Evolutionary conservation across 2,329 filamentous ascomycete genomes (phyloP).

Genomic region (Verticillium zaregamsianum): DNA sequence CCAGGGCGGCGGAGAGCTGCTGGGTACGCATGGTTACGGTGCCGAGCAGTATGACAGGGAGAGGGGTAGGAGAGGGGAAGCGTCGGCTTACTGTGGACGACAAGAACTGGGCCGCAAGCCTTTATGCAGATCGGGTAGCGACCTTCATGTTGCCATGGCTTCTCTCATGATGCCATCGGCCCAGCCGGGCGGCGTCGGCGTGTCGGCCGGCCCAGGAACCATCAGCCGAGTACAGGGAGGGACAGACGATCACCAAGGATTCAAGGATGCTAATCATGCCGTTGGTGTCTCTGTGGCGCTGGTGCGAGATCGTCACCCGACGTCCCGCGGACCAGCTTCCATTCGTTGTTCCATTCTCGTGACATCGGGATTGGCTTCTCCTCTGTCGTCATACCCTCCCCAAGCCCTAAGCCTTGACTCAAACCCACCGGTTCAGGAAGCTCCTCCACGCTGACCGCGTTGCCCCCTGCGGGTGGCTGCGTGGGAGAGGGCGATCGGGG

Average conservation of each 20-base stretch:
- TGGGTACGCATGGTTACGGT: neutral
- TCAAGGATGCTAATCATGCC: neutral
- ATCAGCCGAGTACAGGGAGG: neutral
- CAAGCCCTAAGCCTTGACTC: neutral
- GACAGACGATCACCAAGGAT: neutral
- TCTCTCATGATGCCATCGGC: neutral
- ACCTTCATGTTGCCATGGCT: neutral
- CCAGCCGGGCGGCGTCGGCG: neutral
- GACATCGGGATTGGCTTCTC: neutral
- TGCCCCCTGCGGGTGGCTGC: neutral
- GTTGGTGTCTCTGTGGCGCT: neutral
- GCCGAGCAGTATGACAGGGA: neutral
- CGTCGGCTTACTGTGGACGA: neutral
- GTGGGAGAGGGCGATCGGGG: neutral
- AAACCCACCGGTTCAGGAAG: neutral
- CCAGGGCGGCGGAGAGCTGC: conserved; percentile 10
- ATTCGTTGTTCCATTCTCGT: neutral
- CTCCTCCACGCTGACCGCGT: neutral
- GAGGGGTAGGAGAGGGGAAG: neutral
- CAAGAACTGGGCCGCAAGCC: neutral
- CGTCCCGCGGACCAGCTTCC: neutral
- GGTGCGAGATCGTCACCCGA: neutral
- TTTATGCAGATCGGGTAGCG: neutral
- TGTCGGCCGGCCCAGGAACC: neutral
- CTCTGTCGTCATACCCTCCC: conserved; percentile 2